A percentile compares a stretch with the other conserved stretches of the same genome.
phyloP scores from a whole-genome alignment of 257 asterid genomes.

The Solanum lignicaule region DNA sequence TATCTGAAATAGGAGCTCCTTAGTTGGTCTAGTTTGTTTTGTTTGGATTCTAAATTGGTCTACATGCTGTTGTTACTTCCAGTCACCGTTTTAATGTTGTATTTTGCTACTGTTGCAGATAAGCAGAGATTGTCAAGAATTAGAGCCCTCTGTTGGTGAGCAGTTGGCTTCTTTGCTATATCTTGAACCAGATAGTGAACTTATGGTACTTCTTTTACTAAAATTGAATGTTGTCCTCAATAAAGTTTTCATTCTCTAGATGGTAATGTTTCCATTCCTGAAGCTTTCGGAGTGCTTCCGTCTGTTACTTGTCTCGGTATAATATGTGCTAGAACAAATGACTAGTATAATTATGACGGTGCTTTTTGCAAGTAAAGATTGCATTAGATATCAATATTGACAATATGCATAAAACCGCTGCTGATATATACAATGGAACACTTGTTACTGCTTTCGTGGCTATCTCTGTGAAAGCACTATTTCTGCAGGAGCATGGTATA shows the following conservation, averaged over 20 bases:
- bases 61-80: neutral
- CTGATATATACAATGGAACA: neutral
- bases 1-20: neutral
- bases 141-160: constrained; percentile 82
- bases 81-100: neutral
- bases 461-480: neutral
- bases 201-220: constrained; percentile 50
- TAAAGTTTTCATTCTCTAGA: neutral
- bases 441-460: neutral
- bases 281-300: neutral
- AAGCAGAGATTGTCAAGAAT: constrained; percentile 93
- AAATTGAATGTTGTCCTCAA: neutral
- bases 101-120: constrained; percentile 49
- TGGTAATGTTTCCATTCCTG: neutral
- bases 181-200: constrained; percentile 91
- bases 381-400: neutral
- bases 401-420: neutral
- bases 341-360: neutral
- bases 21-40: neutral
- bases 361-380: neutral
- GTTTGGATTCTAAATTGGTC: neutral
- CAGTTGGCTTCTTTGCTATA: constrained; percentile 80
- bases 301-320: neutral
- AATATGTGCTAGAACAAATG: neutral
- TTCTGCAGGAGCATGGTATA: neutral